Evolutionary conservation across 2,329 filamentous ascomycete genomes (phyloP).

Genomic region (Scortechinia acanthostroma): DNA sequence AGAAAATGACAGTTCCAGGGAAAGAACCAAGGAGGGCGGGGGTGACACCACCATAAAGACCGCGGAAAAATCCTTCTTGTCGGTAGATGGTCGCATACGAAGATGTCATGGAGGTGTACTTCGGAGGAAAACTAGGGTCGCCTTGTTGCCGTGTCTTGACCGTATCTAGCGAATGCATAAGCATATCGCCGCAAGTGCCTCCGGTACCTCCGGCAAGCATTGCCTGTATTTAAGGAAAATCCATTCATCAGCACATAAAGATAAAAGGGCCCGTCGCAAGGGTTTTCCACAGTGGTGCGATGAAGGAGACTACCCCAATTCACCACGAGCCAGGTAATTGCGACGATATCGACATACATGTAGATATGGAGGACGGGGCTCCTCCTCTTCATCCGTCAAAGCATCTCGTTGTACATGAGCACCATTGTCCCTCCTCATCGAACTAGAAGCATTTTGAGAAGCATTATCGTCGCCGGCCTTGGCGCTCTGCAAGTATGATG

Average conservation of each 20-base stretch:
- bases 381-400: not conserved
- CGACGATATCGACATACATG: not conserved
- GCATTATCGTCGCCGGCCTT: not conserved
- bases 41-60: slow-evolving; percentile 86
- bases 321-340: not conserved
- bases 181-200: slow-evolving; percentile 86
- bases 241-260: no score
- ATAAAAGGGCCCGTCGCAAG: no score
- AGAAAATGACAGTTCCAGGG: slow-evolving; percentile 88
- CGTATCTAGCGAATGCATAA: slow-evolving; percentile 98
- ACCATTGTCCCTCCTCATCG: no score
- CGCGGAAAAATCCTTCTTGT: slow-evolving; percentile 80
- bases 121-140: slow-evolving; percentile 85
- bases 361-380: not conserved
- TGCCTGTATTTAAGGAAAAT: slow-evolving; percentile 44
- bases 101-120: slow-evolving; percentile 81
- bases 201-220: slow-evolving; percentile 94
- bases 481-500: not conserved
- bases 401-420: not conserved
- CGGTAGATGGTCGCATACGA: slow-evolving; percentile 90
- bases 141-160: slow-evolving; percentile 98
- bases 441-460: not conserved
- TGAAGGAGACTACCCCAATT: no score
- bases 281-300: no score
- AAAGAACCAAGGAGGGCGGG: slow-evolving; percentile 90